Percentiles rank a stretch among this genome's conserved stretches.
phyloP scores from a whole-genome alignment of 2,329 filamentous ascomycete genomes.

The Penicillium sp. region DNA sequence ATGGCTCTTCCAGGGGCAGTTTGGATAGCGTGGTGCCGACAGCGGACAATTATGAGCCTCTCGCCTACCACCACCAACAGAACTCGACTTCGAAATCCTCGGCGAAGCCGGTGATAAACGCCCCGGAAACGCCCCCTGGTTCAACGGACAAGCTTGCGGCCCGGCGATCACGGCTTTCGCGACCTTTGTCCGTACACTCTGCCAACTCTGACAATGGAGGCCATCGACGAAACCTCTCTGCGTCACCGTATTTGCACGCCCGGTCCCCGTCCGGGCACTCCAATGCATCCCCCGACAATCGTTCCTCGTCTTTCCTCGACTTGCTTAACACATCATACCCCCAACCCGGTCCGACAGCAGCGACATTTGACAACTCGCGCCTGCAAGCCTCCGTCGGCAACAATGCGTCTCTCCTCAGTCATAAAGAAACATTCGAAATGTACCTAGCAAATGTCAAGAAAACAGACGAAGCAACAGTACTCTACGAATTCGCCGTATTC shows the following conservation, averaged over 20 bases:
- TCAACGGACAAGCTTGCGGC: constrained; percentile 65
- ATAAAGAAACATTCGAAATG: constrained; percentile 95
- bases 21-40: constrained; percentile 36
- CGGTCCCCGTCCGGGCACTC: constrained; percentile 54
- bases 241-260: constrained; percentile 50
- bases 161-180: constrained; percentile 51
- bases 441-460: constrained; percentile 97
- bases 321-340: constrained; percentile 72
- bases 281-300: constrained; percentile 56
- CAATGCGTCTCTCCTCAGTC: constrained; percentile 87
- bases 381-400: constrained; percentile 78
- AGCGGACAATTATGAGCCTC: constrained; percentile 45
- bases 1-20: constrained; percentile 38
- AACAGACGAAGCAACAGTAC: constrained; percentile 83
- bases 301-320: constrained; percentile 63
- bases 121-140: constrained; percentile 50
- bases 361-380: constrained; percentile 75
- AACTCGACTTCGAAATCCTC: constrained; percentile 40
- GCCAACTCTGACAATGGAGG: constrained; percentile 64
- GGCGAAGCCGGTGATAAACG: constrained; percentile 30
- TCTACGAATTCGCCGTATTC: constrained; percentile 96
- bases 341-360: constrained; percentile 68
- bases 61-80: constrained; percentile 55
- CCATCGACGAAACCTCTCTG: constrained; percentile 61
- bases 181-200: constrained; percentile 78